Evolutionary conservation across 306 rosid species (phyloP).

Genomic region (Ziziphus jujuba): DNA sequence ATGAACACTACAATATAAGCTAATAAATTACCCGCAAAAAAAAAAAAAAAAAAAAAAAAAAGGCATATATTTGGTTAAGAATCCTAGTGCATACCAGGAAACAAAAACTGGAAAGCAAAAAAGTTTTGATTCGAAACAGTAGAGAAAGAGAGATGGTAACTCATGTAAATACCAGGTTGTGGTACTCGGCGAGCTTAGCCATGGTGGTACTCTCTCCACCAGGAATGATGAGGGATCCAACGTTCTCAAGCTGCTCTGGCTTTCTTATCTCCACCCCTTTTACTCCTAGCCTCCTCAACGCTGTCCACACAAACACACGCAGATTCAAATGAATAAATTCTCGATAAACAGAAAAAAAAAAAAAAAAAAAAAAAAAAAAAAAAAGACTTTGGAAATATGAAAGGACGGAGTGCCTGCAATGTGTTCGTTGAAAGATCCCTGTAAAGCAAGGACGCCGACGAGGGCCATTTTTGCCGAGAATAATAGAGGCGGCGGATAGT

Average conservation of each 20-base stretch:
- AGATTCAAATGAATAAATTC: not conserved
- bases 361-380: too few relatives aligned
- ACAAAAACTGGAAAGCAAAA: not conserved
- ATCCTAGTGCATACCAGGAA: not conserved
- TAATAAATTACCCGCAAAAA: not conserved
- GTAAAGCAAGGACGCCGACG: slow-evolving; percentile 94
- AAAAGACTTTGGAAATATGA: not conserved
- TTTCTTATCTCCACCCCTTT: slow-evolving; percentile 84
- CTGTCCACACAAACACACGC: slow-evolving; percentile 35
- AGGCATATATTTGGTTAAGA: too few relatives aligned
- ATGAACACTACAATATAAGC: too few relatives aligned
- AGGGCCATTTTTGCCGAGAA: slow-evolving; percentile 47
- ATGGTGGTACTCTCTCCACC: slow-evolving; percentile 99
- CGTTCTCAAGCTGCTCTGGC: slow-evolving; percentile 75
- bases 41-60: not conserved
- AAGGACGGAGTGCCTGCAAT: slow-evolving; percentile 56
- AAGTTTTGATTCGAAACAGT: not conserved
- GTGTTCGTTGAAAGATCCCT: slow-evolving; percentile 95
- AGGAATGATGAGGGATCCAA: slow-evolving; percentile 83
- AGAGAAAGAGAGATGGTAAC: not conserved
- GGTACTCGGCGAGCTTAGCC: slow-evolving; percentile 92
- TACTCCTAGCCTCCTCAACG: slow-evolving; percentile 80
- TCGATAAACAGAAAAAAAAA: too few relatives aligned
- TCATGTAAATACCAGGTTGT: slow-evolving; percentile 54
- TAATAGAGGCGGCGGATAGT: too few relatives aligned